A percentile compares a stretch with the other conserved stretches of the same genome.
Evolutionary conservation across 225 moss, liverwort and hornwort genomes (phyloP).

Genomic region (Neckera pumila): DNA sequence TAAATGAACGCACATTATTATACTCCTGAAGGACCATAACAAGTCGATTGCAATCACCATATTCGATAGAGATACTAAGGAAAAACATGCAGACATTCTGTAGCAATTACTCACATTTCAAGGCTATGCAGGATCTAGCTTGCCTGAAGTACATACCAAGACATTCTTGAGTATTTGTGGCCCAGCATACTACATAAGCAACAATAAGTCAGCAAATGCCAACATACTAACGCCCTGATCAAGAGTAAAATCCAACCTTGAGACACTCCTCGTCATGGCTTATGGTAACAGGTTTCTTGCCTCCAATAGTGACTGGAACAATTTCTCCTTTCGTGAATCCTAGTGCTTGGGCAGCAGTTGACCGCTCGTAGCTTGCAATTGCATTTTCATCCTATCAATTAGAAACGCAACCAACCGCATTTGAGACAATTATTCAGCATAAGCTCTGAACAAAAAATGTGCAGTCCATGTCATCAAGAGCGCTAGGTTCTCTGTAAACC

Average conservation of each 20-base stretch:
- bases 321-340: constrained; percentile 57
- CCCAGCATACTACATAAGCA: background rate
- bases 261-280: constrained; percentile 73
- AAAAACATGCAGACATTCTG: background rate
- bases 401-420: background rate
- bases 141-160: background rate
- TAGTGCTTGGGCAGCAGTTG: constrained; percentile 60
- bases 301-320: constrained; percentile 38
- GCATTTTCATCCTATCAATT: constrained; percentile 72
- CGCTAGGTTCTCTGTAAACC: background rate
- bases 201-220: background rate
- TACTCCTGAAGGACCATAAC: background rate
- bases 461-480: background rate
- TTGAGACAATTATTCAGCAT: background rate
- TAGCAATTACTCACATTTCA: background rate
- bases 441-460: background rate
- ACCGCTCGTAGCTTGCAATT: constrained; percentile 69
- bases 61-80: background rate
- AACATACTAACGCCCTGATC: background rate
- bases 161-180: background rate
- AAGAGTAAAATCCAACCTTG: constrained; percentile 39
- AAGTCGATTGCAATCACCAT: background rate
- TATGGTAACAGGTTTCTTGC: constrained; percentile 33
- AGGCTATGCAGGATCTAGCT: background rate
- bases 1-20: background rate